Conservation (phyloP, 495 filamentous ascomycete species). For the Aspergillus bertholletiae region DNA sequence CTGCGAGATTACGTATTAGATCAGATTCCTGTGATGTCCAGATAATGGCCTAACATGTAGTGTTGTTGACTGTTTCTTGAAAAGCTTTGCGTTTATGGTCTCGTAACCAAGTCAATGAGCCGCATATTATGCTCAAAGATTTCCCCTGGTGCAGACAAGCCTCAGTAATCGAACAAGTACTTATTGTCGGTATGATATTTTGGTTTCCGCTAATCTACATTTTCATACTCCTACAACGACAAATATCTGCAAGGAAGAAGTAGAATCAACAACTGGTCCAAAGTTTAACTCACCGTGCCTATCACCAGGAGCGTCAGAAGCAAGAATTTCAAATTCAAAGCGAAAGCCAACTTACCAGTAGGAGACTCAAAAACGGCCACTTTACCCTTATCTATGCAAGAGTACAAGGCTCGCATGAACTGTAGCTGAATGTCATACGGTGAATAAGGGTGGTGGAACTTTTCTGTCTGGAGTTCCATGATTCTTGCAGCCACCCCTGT, state of each 20-base stretch:
- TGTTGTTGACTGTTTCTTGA: constrained; percentile 44
- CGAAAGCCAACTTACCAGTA: constrained; percentile 53
- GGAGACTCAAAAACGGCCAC: constrained; percentile 93
- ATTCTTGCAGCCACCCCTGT: constrained; percentile 2
- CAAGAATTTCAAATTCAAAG: neutral
- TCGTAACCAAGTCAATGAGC: constrained; percentile 88
- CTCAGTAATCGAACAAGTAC: neutral
- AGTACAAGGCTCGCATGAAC: constrained; percentile 87
- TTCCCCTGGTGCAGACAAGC: constrained; percentile 63
- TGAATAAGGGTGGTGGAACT: constrained; percentile 89
- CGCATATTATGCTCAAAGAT: constrained; percentile 92
- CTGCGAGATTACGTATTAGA: constrained; percentile 15
- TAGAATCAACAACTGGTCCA: neutral
- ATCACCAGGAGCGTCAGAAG: constrained; percentile 11
- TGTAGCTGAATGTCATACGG: constrained; percentile 88
- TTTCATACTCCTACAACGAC: neutral
- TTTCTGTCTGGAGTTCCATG: constrained; percentile 26
- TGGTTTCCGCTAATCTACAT: neutral
- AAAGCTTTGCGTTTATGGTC: constrained; percentile 70
- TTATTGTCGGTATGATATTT: neutral
- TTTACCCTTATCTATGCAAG: constrained; percentile 72
- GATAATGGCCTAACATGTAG: constrained; percentile 26
- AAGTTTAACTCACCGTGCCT: constrained; percentile 39
- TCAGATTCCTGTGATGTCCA: neutral
- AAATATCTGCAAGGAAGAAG: neutral